A percentile compares a stretch with the other conserved stretches of the same genome.
Evolutionary conservation across 345 rosid species (phyloP).

Genomic region (Populus simonii): DNA sequence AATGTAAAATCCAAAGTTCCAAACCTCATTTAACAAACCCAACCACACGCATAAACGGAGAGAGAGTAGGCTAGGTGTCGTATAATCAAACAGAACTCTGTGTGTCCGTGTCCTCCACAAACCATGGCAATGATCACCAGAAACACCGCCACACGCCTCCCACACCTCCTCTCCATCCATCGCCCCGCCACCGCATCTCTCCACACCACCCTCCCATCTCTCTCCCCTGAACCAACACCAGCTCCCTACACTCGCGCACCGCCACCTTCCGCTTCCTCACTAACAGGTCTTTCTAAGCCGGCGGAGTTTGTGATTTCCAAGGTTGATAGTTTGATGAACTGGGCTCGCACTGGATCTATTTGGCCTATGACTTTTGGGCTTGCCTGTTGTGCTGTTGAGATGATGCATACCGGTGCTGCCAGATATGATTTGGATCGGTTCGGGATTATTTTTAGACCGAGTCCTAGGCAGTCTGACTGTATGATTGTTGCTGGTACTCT

Average conservation of each 20-base stretch:
- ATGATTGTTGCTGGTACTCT: slow-evolving; percentile 99
- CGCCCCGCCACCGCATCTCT: slow-evolving; percentile 40
- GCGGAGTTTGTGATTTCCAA: slow-evolving; percentile 92
- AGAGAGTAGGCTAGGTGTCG: too few relatives aligned
- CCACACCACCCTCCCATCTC: slow-evolving; percentile 54
- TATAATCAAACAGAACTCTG: too few relatives aligned
- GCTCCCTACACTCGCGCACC: slow-evolving; percentile 55
- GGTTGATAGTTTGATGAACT: slow-evolving; percentile 90
- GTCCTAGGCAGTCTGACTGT: slow-evolving; percentile 97
- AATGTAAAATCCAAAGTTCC: too few relatives aligned
- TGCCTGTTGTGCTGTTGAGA: slow-evolving; percentile 98
- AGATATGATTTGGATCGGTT: slow-evolving; percentile 96
- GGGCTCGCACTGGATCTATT: slow-evolving; percentile 93
- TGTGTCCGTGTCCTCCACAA: not conserved
- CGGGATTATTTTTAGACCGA: slow-evolving; percentile 91
- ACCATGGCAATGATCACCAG: slow-evolving; percentile 68
- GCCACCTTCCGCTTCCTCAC: slow-evolving; percentile 55
- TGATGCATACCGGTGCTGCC: slow-evolving; percentile 99
- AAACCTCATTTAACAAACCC: too few relatives aligned
- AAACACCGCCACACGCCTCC: slow-evolving; percentile 65
- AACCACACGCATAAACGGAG: too few relatives aligned
- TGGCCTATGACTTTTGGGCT: slow-evolving; percentile 99
- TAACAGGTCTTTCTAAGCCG: slow-evolving; percentile 68
- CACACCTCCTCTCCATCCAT: slow-evolving; percentile 46
- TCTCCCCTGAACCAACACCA: slow-evolving; percentile 46